These are phyloP conservation scores for Trichosporon coremiiforme DNA, from an alignment of 1,284 basidiomycete genomes.

Conservation along the genomic window DNA sequence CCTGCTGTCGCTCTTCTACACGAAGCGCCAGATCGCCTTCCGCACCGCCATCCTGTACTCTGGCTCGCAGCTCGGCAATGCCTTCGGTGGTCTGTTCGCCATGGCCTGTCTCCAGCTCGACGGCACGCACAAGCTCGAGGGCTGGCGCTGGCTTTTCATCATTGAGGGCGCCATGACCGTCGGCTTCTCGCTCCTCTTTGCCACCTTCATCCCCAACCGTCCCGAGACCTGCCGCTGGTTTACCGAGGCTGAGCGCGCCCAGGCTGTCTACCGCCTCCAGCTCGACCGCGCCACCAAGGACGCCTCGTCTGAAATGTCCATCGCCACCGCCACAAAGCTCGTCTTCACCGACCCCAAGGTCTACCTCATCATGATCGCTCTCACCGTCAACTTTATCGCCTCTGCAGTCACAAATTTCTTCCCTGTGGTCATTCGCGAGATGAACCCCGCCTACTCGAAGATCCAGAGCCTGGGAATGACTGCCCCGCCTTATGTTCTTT, in stretches of 20 bases:
- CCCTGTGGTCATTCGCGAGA: conserved; percentile 44
- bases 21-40: conserved; percentile 43
- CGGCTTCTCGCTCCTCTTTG: conserved; percentile 41
- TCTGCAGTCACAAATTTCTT: conserved; percentile 54
- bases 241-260: conserved; percentile 42
- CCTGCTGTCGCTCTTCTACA: conserved; percentile 50
- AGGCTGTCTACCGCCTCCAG: conserved; percentile 46
- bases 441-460: conserved; percentile 33
- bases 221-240: conserved; percentile 44
- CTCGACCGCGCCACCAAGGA: conserved; percentile 45
- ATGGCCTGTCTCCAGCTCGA: conserved; percentile 38
- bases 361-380: conserved; percentile 40
- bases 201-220: conserved; percentile 48
- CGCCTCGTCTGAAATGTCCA: conserved; percentile 38
- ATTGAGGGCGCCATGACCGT: conserved; percentile 42
- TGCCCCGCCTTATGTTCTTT: conserved; percentile 50
- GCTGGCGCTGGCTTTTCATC: conserved; percentile 50
- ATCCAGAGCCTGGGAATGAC: conserved; percentile 51
- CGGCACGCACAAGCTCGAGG: conserved; percentile 43
- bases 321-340: conserved; percentile 37
- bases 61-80: conserved; percentile 51
- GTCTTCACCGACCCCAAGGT: conserved; percentile 48
- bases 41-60: conserved; percentile 45
- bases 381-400: conserved; percentile 40
- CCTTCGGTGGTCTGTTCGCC: conserved; percentile 47